A percentile compares a stretch with the other conserved stretches of the same genome.
Evolutionary conservation across 2,329 filamentous ascomycete genomes (phyloP).

Genomic region (Fusarium liriodendri): DNA sequence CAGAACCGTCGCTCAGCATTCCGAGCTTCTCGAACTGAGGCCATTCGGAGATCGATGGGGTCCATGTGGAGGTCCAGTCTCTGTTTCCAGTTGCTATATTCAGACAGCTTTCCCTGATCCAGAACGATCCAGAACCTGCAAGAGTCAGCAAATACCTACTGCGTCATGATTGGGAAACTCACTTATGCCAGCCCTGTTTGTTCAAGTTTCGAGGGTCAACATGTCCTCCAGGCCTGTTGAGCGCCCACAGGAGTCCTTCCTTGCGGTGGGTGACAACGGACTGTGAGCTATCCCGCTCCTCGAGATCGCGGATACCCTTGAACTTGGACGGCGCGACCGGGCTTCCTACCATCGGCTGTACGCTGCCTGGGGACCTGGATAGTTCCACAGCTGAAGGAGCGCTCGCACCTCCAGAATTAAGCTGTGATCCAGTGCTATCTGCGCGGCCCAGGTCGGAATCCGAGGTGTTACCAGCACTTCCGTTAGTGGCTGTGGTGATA

Average conservation of each 20-base stretch:
- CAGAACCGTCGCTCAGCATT: constrained; percentile 96
- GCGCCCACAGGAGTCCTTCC: constrained; percentile 93
- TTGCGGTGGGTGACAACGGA: constrained; percentile 75
- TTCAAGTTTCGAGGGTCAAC: constrained; percentile 95
- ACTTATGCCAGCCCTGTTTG: constrained; percentile 99
- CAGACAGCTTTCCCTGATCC: constrained; percentile 94
- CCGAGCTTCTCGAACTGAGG: constrained; percentile 93
- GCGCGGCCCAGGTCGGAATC: constrained; percentile 79
- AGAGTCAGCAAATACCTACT: constrained; percentile 24
- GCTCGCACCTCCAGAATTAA: constrained; percentile 57
- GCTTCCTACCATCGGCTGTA: constrained; percentile 59
- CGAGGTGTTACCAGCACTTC: constrained; percentile 61
- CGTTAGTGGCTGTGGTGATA: constrained; percentile 53
- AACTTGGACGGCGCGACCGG: constrained; percentile 73
- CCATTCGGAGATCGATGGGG: constrained; percentile 95
- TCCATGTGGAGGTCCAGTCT: constrained; percentile 97
- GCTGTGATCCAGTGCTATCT: constrained; percentile 79
- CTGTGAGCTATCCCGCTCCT: constrained; percentile 78
- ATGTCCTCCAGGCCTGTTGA: constrained; percentile 92
- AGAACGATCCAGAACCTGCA: constrained; percentile 97
- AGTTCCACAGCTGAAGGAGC: constrained; percentile 54
- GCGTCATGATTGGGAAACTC: constrained; percentile 52
- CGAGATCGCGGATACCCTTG: constrained; percentile 91
- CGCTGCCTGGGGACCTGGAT: constrained; percentile 68
- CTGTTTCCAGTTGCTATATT: constrained; percentile 99